Evolutionary conservation across 2,329 filamentous ascomycete genomes (phyloP).

Genomic region (Diaporthe sp.): DNA sequence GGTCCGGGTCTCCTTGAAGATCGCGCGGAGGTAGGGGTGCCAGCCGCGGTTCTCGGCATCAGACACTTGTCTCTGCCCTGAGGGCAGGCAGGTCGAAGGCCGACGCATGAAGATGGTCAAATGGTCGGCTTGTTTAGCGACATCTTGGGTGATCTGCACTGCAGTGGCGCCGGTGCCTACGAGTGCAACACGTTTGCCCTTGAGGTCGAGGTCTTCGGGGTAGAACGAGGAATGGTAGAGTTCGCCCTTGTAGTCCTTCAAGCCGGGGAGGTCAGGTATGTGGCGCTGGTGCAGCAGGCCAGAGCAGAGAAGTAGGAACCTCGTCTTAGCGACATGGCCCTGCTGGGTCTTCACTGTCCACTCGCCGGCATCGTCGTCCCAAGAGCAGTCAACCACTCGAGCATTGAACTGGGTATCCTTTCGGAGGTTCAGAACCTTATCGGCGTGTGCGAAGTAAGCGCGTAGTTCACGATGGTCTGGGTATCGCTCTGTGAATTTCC

Average conservation of each 20-base stretch:
- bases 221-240: slow-evolving; percentile 40
- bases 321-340: slow-evolving; percentile 53
- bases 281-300: slow-evolving; percentile 60
- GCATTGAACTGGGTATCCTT: slow-evolving; percentile 59
- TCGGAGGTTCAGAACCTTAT: slow-evolving; percentile 55
- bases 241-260: slow-evolving; percentile 36
- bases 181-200: slow-evolving; percentile 41
- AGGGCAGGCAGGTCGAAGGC: slow-evolving; percentile 69
- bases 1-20: slow-evolving; percentile 58
- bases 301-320: slow-evolving; percentile 59
- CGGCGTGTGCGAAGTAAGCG: slow-evolving; percentile 61
- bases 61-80: slow-evolving; percentile 62
- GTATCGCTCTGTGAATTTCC: slow-evolving; percentile 57
- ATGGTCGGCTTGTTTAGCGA: slow-evolving; percentile 51
- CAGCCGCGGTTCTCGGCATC: slow-evolving; percentile 58
- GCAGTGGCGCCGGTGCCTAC: slow-evolving; percentile 42
- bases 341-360: slow-evolving; percentile 60
- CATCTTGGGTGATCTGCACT: slow-evolving; percentile 41
- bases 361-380: slow-evolving; percentile 48
- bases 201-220: slow-evolving; percentile 34
- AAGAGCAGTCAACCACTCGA: slow-evolving; percentile 56
- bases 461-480: slow-evolving; percentile 55
- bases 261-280: slow-evolving; percentile 50
- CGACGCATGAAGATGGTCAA: slow-evolving; percentile 68
- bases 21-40: slow-evolving; percentile 50